Evolutionary conservation across 495 filamentous ascomycete genomes (phyloP).

Genomic region (Penicillium cinerascens): DNA sequence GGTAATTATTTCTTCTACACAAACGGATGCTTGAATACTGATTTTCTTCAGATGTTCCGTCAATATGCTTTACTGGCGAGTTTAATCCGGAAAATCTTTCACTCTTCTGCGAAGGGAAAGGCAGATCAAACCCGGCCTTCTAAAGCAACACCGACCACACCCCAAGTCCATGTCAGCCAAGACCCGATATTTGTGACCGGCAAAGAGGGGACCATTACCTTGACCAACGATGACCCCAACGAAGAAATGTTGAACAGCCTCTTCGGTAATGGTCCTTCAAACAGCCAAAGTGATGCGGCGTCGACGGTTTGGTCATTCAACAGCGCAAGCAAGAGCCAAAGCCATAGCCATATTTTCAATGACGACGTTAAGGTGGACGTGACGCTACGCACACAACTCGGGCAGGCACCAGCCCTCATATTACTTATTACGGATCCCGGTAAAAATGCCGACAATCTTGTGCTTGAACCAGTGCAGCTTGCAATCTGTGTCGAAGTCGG

Average conservation of each 20-base stretch:
- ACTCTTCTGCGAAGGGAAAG: constrained; percentile 18
- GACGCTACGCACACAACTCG: constrained; percentile 43
- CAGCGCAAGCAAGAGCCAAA: neutral
- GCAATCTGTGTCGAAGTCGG: constrained; percentile 56
- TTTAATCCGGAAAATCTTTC: constrained; percentile 61
- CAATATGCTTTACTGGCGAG: constrained; percentile 70
- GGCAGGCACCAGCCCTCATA: constrained; percentile 43
- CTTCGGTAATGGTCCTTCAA: constrained; percentile 13
- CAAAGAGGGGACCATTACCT: constrained; percentile 20
- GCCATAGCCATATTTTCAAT: neutral
- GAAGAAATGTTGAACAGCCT: constrained; percentile 34
- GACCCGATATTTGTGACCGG: constrained; percentile 1
- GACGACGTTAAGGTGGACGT: constrained; percentile 42
- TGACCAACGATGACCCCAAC: constrained; percentile 43
- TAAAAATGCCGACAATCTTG: neutral
- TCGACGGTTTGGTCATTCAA: neutral
- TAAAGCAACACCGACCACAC: neutral
- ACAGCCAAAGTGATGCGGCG: neutral
- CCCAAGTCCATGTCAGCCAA: neutral
- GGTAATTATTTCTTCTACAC: constrained; percentile 23
- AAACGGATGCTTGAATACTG: constrained; percentile 2
- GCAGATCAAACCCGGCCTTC: constrained; percentile 1
- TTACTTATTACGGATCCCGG: constrained; percentile 35
- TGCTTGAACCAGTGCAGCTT: constrained; percentile 17
- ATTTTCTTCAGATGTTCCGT: constrained; percentile 48